Base-by-base conservation (phyloP, 2,329 filamentous ascomycete genomes). In the Fonsecaea pugnacius region DNA sequence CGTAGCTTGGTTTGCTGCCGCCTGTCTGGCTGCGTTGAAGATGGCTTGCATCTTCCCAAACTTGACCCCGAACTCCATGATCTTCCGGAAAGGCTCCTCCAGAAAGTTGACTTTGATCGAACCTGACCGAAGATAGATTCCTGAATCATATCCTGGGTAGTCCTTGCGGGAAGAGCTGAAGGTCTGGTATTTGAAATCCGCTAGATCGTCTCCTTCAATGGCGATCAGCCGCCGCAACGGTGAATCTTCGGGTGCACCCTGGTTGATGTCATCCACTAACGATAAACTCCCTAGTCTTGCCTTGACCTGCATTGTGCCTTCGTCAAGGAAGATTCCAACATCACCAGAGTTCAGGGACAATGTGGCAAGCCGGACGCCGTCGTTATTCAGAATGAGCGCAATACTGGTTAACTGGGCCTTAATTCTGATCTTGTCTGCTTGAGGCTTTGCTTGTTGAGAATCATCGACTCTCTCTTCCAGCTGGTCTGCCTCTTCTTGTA, bases 41-140 rank as follows among this genome's bases (percentile, higher is more conserved):
- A 99, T 90, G 24, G 95, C 94, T 77, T 99, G 95, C 95, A 99
- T 99, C 78, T 96, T 96, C 66, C 96, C 95, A 75, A 99, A 99
- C 73, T 99, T 99, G 75, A 99, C 92, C 50, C 96, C 83, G 77
- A 99, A 99, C 70, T 96, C 91, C 77, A 99, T 91, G 69, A 99
- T 98, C 78, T 98, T 98, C 58, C 95, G 88, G 82, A 98, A 97
- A 0, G 95, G 95, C 76, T 99, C 96, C 67, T 97, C 94, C 3
- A 98, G 80, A 75, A 99, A 99, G 75, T 97, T 98, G 74, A 99
- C 84, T 78, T 96, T 98, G 76, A 99, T 89, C 0, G 95, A 99
- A 1, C 95, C 95, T 18, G 95, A 94, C 38, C 94, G 88, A 10
- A 99, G 82, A 73, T 88, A 96, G 33, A 99, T 88, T 1, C 93